Base-by-base conservation (phyloP, 2,329 filamentous ascomycete genomes). In the Neopestalotiopsis clavispora region DNA sequence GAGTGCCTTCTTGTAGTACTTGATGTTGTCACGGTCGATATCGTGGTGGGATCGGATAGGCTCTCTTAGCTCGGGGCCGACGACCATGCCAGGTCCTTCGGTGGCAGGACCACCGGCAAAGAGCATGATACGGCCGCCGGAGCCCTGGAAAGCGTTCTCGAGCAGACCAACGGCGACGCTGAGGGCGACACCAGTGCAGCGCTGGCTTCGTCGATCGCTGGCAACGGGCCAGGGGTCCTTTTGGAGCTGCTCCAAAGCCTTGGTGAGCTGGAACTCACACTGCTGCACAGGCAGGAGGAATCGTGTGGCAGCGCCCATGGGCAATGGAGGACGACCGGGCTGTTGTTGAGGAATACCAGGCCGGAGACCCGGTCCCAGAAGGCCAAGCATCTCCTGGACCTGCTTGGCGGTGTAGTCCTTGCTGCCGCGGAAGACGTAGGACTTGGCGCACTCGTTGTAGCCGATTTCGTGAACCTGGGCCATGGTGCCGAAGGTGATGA, bases 361-460 rank as follows among this genome's bases (percentile, higher is more conserved):
- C 72, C 96, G 90, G 72, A 94, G 80, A 45, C 90, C 90, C 30
- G 92, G 86, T 23, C 92, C 88, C 62, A 91, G 86, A 67, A 98
- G 86, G 34, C 95, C 96, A 65, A 99, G 91, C 96, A 99, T 99
- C 78, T 99, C 96, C 81, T 98, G 95, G n/a, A 99, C 94, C 80
- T 98, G 95, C 84, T 98, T 98, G 67, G 95, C 93, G n/a, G 91
- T 88, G 81, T 99, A 99, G 77, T 99, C 96, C 85, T 98, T 99
- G 86, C 91, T 98, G 52, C 96, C 96, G 68, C 95, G 90, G 87
- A 99, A 99, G 57, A 99, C 96, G 77, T 98, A 99, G 5, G 95
- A 98, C 83, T 98, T 99, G 73, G 96, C 94, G 82, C 96, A 99
- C 82, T 98, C 96, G 67, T 93, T 95, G 79, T 99, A 99, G 67